Evolutionary conservation across 352 stramenopile species (phyloP).

Genomic region (Thraustochytrium sp.): DNA sequence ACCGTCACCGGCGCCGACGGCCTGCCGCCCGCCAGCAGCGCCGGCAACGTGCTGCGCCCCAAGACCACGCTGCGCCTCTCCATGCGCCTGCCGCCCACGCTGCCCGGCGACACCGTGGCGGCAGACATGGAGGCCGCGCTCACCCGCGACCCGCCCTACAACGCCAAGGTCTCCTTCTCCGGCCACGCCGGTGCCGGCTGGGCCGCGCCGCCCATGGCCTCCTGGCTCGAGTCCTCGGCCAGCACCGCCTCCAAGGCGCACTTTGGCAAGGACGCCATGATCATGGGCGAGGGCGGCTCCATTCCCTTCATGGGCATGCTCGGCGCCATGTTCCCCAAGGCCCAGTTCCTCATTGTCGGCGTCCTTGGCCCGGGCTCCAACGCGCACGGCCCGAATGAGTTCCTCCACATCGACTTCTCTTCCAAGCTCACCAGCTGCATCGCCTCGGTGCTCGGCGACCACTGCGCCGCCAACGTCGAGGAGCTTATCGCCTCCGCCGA

Average conservation of each 20-base stretch:
- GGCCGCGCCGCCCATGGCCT: slow-evolving; percentile 20
- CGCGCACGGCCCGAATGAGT: slow-evolving; percentile 37
- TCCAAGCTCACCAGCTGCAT: slow-evolving; percentile 42
- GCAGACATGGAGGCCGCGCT: background rate
- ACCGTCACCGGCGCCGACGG: background rate
- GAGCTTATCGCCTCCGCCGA: background rate
- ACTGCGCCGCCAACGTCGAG: slow-evolving; percentile 29
- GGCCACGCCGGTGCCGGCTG: slow-evolving; percentile 12
- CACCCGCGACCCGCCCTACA: slow-evolving; percentile 17
- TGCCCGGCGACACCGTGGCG: background rate
- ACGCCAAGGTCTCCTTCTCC: slow-evolving; percentile 31
- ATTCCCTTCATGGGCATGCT: slow-evolving; percentile 46
- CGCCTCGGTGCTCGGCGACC: background rate
- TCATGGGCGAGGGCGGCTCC: slow-evolving; percentile 33
- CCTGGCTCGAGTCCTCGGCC: slow-evolving; percentile 21
- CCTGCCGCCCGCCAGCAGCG: background rate
- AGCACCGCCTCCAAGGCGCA: slow-evolving; percentile 31
- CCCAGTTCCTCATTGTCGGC: slow-evolving; percentile 35
- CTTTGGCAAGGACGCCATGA: slow-evolving; percentile 40
- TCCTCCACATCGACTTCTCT: slow-evolving; percentile 45
- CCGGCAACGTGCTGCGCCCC: slow-evolving; percentile 37
- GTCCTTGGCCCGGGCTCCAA: slow-evolving; percentile 21
- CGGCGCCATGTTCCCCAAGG: slow-evolving; percentile 31
- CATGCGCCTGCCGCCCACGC: slow-evolving; percentile 22
- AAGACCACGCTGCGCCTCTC: slow-evolving; percentile 12